A percentile compares a stretch with the other conserved stretches of the same genome.
Conservation (phyloP, 108 stramenopile species). For the Conticribra guillardii region DNA sequence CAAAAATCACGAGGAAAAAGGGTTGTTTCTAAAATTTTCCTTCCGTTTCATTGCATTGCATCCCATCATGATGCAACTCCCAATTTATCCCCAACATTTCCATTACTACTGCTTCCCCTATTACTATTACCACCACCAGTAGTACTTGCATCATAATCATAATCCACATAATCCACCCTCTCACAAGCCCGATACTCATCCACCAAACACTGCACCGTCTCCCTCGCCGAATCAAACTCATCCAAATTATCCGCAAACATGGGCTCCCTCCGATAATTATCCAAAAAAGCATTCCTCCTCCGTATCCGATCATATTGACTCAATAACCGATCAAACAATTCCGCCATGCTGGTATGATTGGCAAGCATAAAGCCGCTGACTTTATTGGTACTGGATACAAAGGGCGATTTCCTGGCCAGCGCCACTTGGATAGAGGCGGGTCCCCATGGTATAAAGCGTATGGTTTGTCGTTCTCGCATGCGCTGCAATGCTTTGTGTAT, state of each 20-base stretch:
- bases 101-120: conserved; percentile 7
- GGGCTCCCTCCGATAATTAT: conserved; percentile 95
- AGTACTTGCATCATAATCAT: conserved; percentile 53
- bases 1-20: no score
- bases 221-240: conserved; percentile 96
- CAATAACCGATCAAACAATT: conserved; percentile 91
- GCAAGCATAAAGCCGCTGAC: conserved; percentile 97
- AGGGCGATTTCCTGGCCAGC: conserved; percentile 94
- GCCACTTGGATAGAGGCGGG: conserved; percentile 99
- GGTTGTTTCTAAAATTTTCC: no score
- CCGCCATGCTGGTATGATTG: conserved; percentile 97
- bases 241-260: conserved; percentile 96
- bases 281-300: conserved; percentile 96
- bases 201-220: conserved; percentile 92
- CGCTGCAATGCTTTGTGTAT: conserved; percentile 99
- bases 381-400: conserved; percentile 90
- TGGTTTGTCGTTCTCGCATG: conserved; percentile 93
- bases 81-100: not conserved
- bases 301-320: conserved; percentile 93
- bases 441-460: conserved; percentile 98
- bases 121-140: conserved; percentile 14
- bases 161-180: conserved; percentile 94
- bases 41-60: not conserved
- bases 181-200: conserved; percentile 98
- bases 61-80: no score